These are phyloP conservation scores for Myxozyma geophila DNA, from an alignment of 805 yeast species.

Conservation along the genomic window DNA sequence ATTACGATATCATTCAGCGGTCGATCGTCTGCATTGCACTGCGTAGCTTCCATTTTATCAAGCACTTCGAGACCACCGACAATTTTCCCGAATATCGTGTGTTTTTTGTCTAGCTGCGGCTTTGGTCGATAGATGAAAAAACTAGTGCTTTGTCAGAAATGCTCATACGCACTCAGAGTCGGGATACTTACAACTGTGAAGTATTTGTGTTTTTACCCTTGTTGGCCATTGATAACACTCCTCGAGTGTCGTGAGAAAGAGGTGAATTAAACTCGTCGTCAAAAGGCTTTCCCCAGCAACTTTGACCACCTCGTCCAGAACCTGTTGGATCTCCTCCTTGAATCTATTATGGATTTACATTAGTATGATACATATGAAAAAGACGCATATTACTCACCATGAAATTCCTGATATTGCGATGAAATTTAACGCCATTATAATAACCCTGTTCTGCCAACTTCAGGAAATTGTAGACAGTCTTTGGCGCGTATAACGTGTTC, in stretches of 20 bases:
- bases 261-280: slow-evolving; percentile 57
- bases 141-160: slow-evolving; percentile 30
- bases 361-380: not conserved
- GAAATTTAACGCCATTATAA: slow-evolving; percentile 43
- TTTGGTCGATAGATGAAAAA: slow-evolving; percentile 77
- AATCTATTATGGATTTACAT: slow-evolving; percentile 24
- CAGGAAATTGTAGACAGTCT: slow-evolving; percentile 54
- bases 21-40: slow-evolving; percentile 29
- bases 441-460: slow-evolving; percentile 51
- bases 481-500: slow-evolving; percentile 70
- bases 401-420: slow-evolving; percentile 44
- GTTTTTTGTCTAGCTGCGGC: slow-evolving; percentile 68
- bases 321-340: slow-evolving; percentile 48
- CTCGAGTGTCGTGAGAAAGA: slow-evolving; percentile 76
- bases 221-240: slow-evolving; percentile 87
- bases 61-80: slow-evolving; percentile 56
- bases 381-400: slow-evolving; percentile 35
- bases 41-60: slow-evolving; percentile 50
- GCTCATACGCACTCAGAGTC: too few relatives aligned
- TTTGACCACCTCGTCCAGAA: slow-evolving; percentile 44
- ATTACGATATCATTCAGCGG: slow-evolving; percentile 34
- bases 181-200: slow-evolving; percentile 63
- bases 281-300: slow-evolving; percentile 41
- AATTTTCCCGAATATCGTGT: slow-evolving; percentile 62
- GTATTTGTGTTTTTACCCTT: slow-evolving; percentile 94